Evolutionary conservation across 164 flowering plant species (phyloP).

Genomic region (Chloranthus sessilifolius): DNA sequence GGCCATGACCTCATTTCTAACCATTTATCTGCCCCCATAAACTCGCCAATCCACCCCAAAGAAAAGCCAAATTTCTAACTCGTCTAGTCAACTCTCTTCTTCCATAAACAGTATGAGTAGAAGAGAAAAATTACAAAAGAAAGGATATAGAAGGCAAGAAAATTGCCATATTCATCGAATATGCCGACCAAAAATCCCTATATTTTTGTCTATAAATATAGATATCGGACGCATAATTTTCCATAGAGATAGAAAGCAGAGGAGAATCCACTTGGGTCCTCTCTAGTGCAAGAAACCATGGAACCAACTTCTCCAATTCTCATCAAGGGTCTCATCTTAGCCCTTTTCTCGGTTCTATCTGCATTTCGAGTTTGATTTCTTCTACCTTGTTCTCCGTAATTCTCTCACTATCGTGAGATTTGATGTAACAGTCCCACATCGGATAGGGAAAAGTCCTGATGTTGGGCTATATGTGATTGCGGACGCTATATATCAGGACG

Average conservation of each 20-base stretch:
- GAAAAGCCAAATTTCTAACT: too few species aligned
- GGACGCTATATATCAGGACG: too few species aligned
- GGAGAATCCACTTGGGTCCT: neutral
- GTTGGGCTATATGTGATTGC: too few species aligned
- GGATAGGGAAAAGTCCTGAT: too few species aligned
- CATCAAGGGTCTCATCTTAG: slow-evolving; percentile 11
- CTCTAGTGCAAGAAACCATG: slow-evolving; percentile 21
- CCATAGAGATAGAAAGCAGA: neutral
- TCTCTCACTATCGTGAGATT: too few species aligned
- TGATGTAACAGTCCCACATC: too few species aligned
- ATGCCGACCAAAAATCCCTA: neutral
- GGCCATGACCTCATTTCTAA: too few species aligned
- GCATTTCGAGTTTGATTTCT: slow-evolving; percentile 53
- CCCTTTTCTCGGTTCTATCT: slow-evolving; percentile 15
- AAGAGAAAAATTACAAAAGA: too few species aligned
- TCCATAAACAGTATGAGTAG: too few species aligned
- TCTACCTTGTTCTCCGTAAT: slow-evolving; percentile 71
- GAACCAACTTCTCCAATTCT: slow-evolving; percentile 18
- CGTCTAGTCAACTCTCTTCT: too few species aligned
- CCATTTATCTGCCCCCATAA: too few species aligned
- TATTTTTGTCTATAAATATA: slow-evolving; percentile 7
- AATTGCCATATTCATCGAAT: neutral
- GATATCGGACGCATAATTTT: neutral
- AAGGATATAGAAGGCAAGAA: slow-evolving; percentile 3
- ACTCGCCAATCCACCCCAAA: too few species aligned